Evolutionary conservation across 495 filamentous ascomycete species (phyloP).

Genomic region (Neurospora pannonica): DNA sequence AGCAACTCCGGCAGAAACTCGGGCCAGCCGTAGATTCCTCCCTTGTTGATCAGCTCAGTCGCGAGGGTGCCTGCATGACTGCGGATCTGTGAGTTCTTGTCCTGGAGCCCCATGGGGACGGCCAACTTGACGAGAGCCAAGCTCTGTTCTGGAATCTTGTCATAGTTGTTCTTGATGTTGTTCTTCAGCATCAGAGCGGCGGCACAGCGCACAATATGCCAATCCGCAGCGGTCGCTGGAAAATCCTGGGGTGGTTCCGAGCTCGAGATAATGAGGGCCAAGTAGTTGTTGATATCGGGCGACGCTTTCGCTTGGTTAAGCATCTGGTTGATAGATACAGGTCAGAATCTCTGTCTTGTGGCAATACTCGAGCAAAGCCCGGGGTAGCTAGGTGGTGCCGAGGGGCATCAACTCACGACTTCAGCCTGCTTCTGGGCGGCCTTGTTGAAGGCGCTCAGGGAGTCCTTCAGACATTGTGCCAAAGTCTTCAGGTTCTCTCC

Average conservation of each 20-base stretch:
- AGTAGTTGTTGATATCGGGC: constrained; percentile 94
- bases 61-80: constrained; percentile 87
- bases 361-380: background rate
- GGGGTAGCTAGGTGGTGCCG: background rate
- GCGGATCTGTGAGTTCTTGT: constrained; percentile 72
- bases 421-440: constrained; percentile 75
- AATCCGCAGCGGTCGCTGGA: constrained; percentile 46
- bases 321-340: constrained; percentile 52
- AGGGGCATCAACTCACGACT: constrained; percentile 35
- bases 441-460: constrained; percentile 72
- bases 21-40: constrained; percentile 84
- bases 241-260: constrained; percentile 49
- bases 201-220: constrained; percentile 69
- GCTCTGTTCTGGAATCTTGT: constrained; percentile 58
- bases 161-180: constrained; percentile 63
- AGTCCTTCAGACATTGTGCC: constrained; percentile 80
- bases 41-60: constrained; percentile 81
- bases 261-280: constrained; percentile 80
- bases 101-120: constrained; percentile 68
- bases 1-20: constrained; percentile 77
- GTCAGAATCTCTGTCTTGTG: constrained; percentile 13
- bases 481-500: constrained; percentile 80
- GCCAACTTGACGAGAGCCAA: constrained; percentile 68
- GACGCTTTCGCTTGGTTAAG: constrained; percentile 81
- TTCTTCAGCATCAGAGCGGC: constrained; percentile 94